These are phyloP conservation scores for Chaetomiaceae sp. DNA, from an alignment of 2,329 filamentous ascomycete species.

Conservation along the genomic window DNA sequence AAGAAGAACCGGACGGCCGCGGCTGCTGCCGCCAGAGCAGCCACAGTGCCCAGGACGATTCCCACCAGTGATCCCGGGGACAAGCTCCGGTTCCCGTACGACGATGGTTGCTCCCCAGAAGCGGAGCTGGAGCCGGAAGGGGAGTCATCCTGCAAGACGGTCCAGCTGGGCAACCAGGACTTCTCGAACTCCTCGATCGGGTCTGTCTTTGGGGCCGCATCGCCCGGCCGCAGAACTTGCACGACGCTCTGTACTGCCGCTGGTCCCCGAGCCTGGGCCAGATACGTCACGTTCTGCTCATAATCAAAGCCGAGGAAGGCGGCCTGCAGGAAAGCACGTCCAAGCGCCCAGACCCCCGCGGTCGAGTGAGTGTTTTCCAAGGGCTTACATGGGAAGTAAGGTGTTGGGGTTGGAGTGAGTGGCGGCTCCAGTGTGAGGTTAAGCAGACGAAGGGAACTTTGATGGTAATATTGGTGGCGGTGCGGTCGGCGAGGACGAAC, in stretches of 20 bases:
- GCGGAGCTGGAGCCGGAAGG: no score
- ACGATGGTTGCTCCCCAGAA: no score
- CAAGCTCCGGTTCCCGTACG: no score
- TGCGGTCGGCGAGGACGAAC: conserved; percentile 1
- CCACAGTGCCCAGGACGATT: no score
- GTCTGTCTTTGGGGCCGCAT: no score
- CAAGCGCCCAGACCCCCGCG: not conserved
- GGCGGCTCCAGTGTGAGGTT: not conserved
- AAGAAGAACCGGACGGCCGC: no score
- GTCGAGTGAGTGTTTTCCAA: no score
- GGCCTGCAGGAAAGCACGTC: conserved; percentile 5
- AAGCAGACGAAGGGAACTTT: conserved; percentile 9
- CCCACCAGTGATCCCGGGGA: no score
- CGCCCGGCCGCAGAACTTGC: not conserved
- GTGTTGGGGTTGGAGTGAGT: not conserved
- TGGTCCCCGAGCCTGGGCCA: conserved; percentile 3
- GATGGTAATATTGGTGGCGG: conserved; percentile 2
- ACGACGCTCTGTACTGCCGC: not conserved
- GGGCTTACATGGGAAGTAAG: conserved; percentile 9
- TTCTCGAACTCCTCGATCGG: no score
- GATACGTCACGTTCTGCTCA: not conserved
- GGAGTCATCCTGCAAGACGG: no score
- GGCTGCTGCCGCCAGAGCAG: no score
- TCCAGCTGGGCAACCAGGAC: no score
- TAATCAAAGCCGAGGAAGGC: conserved; percentile 9